Evolutionary conservation across 1,284 basidiomycete species (phyloP).

Genomic region (Coriolopsis trogii): DNA sequence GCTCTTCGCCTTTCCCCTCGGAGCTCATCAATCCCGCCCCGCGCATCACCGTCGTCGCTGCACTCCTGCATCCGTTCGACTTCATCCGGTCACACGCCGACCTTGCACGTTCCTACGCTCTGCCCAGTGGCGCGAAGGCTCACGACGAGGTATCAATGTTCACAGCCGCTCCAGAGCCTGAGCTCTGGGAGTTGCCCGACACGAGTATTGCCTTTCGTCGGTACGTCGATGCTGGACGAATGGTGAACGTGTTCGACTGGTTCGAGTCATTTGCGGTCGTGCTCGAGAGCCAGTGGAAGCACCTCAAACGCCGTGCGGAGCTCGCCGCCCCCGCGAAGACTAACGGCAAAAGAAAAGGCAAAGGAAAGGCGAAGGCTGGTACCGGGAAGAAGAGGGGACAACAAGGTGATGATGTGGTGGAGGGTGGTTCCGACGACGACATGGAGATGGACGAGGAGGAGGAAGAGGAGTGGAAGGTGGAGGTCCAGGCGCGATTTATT

Average conservation of each 20-base stretch:
- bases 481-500: conserved; percentile 77
- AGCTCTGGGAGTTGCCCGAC: conserved; percentile 63
- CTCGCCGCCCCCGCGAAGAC: neutral
- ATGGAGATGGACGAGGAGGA: conserved; percentile 40
- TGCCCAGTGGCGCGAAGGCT: neutral
- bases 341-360: neutral
- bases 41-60: conserved; percentile 59
- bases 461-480: conserved; percentile 56
- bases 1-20: conserved; percentile 59
- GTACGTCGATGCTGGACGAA: conserved; percentile 74
- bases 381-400: conserved; percentile 4
- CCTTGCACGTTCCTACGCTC: conserved; percentile 11
- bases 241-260: conserved; percentile 85
- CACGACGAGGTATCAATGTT: neutral
- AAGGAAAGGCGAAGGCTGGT: neutral
- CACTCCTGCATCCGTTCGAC: conserved; percentile 59
- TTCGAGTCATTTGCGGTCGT: conserved; percentile 69
- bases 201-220: conserved; percentile 73
- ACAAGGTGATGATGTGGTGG: conserved; percentile 19
- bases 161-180: conserved; percentile 9
- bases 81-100: conserved; percentile 47
- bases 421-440: conserved; percentile 12
- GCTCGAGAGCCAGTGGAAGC: conserved; percentile 55
- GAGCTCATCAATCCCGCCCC: conserved; percentile 76
- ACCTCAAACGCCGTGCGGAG: conserved; percentile 13